Evolutionary conservation across 2,329 filamentous ascomycete genomes (phyloP), one percentile per base, ranked within the genome.

Genomic region (Sarocladiaceae sp.): DNA sequence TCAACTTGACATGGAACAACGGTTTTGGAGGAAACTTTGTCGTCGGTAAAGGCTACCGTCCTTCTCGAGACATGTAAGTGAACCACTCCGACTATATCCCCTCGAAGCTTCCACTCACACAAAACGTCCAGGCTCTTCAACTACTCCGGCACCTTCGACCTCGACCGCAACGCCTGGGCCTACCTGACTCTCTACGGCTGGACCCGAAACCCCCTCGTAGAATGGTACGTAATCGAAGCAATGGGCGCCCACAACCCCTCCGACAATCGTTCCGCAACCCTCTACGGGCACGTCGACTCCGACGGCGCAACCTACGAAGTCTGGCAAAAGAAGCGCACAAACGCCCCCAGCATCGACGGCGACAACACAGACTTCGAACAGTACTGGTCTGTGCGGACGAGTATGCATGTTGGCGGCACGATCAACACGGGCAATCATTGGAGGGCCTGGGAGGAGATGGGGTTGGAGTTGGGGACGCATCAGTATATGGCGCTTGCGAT

Each of bases 371-470:
- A 50, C 33, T 75, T 76, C 62, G 62, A 71, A 60, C 73, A 76
- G 65, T 77, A 69, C 64, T 76, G 72, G 71, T 71, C 69, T 23
- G 70, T 81, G 12, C 69, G 77, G 52, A 60, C 65, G 50, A 60
- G 54, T 33, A 75, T 78, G 68, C 66, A 75, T 40, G 66, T 67
- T 20, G 66, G 71, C 46, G 77, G 78, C 4, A 75, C 71, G 8
- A 71, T 81, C 54, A 74, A 69, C 29, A 69, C 68, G 5, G 63
- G 61, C 20, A 75, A 72, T 56, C 78, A 81, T 61, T 80, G 82
- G 58, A 68, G 75, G 57, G 77, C 77, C 5, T 82, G 79, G 79
- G 62, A 37, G 47, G 47, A 36, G 47, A 37, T 37, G 29, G 47
- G 47, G 5, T 28, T 50, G 29, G 22, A 50, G 28, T 22, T 50